Evolutionary conservation across 2,329 filamentous ascomycete species (phyloP).

Genomic region (Cladosporium sp.): DNA sequence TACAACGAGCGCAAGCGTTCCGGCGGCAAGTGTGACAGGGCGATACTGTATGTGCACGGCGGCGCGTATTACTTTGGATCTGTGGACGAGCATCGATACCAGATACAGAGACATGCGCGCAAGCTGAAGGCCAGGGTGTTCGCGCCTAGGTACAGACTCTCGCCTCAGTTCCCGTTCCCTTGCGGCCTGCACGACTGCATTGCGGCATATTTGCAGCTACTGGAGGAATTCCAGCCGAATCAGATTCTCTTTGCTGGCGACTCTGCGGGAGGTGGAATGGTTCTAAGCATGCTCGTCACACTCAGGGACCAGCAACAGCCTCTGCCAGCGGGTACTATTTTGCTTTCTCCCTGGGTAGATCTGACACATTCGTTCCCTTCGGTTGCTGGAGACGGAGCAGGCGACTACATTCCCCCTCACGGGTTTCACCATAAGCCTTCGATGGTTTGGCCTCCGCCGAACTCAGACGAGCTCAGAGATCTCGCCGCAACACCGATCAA

Average conservation of each 20-base stretch:
- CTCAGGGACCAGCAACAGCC: conserved; percentile 81
- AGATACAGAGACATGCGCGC: conserved; percentile 91
- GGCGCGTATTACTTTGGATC: conserved; percentile 96
- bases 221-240: conserved; percentile 72
- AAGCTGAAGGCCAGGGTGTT: conserved; percentile 90
- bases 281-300: conserved; percentile 73
- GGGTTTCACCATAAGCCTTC: conserved; percentile 93
- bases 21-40: conserved; percentile 61
- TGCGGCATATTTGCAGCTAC: conserved; percentile 80
- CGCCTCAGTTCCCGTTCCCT: conserved; percentile 94
- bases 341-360: conserved; percentile 96
- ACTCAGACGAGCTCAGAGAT: conserved; percentile 29
- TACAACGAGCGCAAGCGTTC: conserved; percentile 66
- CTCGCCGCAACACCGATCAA: conserved; percentile 28
- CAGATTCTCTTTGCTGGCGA: conserved; percentile 89
- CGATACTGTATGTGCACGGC: conserved; percentile 93
- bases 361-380: conserved; percentile 95
- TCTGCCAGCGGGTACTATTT: conserved; percentile 81
- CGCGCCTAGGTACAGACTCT: conserved; percentile 79
- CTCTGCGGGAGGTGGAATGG: conserved; percentile 90
- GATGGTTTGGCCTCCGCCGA: conserved; percentile 83
- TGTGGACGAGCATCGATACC: conserved; percentile 95
- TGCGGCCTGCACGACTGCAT: conserved; percentile 89
- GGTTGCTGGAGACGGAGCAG: conserved; percentile 66
- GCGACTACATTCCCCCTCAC: conserved; percentile 84